Evolutionary conservation across 495 filamentous ascomycete species (phyloP).

Genomic region (Penicillium arizonense): DNA sequence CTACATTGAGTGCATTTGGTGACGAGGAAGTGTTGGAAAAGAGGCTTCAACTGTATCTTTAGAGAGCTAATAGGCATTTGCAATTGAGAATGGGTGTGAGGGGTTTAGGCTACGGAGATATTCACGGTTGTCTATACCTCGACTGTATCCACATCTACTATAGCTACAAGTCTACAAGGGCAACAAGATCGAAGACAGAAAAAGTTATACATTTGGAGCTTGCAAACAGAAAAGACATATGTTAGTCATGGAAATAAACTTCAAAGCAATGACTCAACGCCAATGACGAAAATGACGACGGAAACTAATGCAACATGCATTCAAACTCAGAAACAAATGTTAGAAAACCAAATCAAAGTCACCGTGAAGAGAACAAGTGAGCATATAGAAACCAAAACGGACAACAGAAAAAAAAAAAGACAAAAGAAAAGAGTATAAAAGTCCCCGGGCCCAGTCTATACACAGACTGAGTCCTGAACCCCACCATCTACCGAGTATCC

Average conservation of each 20-base stretch:
- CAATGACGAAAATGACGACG: neutral
- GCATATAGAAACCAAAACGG: neutral
- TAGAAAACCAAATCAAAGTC: neutral
- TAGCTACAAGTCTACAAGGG: neutral
- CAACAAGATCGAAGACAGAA: neutral
- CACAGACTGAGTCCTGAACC: neutral
- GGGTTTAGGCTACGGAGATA: neutral
- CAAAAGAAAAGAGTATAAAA: neutral
- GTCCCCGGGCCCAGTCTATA: too few species aligned
- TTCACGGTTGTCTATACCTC: neutral
- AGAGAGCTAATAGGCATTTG: neutral
- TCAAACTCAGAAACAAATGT: neutral
- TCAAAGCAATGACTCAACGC: neutral
- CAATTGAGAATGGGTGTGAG: too few species aligned
- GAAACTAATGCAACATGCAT: neutral
- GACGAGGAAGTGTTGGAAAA: neutral
- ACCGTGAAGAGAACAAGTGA: neutral
- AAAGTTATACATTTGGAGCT: neutral
- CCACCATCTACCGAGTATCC: neutral
- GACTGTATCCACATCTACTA: neutral
- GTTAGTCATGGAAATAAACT: neutral
- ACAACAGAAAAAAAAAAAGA: neutral
- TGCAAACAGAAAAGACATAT: neutral
- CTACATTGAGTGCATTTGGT: neutral
- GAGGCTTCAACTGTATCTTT: neutral